Base-by-base conservation (phyloP, 176 grass and related monocot species). In the Calamus simplicifolius region DNA sequence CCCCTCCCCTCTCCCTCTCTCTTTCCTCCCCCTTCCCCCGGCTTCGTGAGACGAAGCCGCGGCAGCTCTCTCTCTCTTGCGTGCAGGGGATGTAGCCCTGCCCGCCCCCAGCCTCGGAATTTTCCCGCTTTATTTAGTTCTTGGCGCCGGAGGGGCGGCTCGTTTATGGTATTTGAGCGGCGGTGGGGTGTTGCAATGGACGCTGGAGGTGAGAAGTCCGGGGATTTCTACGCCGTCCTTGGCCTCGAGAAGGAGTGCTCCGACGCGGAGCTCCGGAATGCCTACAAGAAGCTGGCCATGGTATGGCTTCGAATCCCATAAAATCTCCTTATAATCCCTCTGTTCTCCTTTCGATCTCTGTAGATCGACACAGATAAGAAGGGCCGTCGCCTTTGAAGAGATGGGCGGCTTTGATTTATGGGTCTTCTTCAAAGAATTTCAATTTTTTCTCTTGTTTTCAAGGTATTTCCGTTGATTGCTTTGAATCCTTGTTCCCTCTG, bases 181-280 rank as follows among this genome's bases (percentile, higher is more conserved):
- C 53, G 74, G 48, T 28, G 48, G 65, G 63, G 50, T 27, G 43
- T 52, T 43, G 16, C 18, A 57, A 97, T 97, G 92, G 72, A 69
- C 25, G 49, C 43, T 31, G 81, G 75, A 31, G 69, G 58, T 16
- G 61, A 70, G 6, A 85, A 72, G 75, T 71, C 51, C 30, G 77
- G 49, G 60, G 84, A 97, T 64, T 82, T 97, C 5, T 97, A 97
- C 64, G 69, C 78, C 6, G 87, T 97, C 0, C 78, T 97, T 3
- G 87, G 92, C 48, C 81, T 97, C 19, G 80, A 67, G 17, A 97
- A 88, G 78, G 92, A 91, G 78, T 97, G 92, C 71, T 77, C 87
- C 50, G 84, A 82, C 49, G 61, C 66, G 4, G 92, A 97, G 50
- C 81, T 91, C 60, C 85, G 77, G 76, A 52, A 73, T 75, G 87